Percentiles rank a stretch among this genome's conserved stretches.
Evolutionary conservation across 345 rosid genomes (phyloP).

Genomic region (Eucalyptus sp.): DNA sequence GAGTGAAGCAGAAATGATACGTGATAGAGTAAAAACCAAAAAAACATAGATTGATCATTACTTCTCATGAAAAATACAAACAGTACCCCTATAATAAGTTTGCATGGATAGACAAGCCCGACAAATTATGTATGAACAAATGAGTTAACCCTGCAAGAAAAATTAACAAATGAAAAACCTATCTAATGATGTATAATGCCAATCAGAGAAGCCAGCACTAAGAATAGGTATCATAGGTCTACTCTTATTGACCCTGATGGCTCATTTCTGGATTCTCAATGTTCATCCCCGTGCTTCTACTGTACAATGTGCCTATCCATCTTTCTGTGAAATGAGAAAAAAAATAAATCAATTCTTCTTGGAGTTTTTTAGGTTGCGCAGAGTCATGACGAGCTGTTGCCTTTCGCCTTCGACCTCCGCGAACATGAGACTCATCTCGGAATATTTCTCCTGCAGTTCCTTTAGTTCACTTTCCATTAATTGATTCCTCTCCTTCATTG

Average conservation of each 20-base stretch:
- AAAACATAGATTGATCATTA: not conserved
- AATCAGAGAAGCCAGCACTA: not conserved
- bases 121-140: not conserved
- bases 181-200: not conserved
- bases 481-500: slow-evolving; percentile 43
- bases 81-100: not conserved
- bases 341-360: slow-evolving; percentile 17
- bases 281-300: slow-evolving; percentile 4
- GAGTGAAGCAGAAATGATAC: not conserved
- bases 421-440: slow-evolving; percentile 80
- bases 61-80: not conserved
- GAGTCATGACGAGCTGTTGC: slow-evolving; percentile 84
- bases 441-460: slow-evolving; percentile 87
- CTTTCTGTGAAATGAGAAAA: slow-evolving; percentile 6
- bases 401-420: slow-evolving; percentile 99
- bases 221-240: slow-evolving; percentile 1
- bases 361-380: slow-evolving; percentile 61
- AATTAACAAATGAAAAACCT: not conserved
- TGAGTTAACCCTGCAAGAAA: not conserved
- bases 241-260: slow-evolving; percentile 4
- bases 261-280: not conserved
- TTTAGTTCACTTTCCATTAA: slow-evolving; percentile 67
- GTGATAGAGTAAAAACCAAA: not conserved
- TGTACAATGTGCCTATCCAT: slow-evolving; percentile 24
- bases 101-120: not conserved